Conservation (phyloP, 345 rosid genomes). For the Litchi chinensis region DNA sequence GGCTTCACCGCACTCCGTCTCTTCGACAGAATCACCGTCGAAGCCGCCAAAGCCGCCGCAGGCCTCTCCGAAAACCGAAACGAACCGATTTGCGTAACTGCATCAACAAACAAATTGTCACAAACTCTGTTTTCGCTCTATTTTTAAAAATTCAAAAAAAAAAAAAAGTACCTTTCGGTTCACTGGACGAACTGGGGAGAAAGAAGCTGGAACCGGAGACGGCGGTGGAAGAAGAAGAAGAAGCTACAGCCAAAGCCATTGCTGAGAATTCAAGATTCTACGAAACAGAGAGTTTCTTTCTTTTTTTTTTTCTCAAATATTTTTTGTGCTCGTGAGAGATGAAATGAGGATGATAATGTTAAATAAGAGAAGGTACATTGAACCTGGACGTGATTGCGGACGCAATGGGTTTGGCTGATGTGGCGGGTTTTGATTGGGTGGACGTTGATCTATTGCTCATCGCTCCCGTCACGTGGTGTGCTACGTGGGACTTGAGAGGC, state of each 20-base stretch:
- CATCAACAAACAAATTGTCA: constrained; percentile 7
- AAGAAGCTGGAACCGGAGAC: constrained; percentile 41
- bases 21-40: constrained; percentile 36
- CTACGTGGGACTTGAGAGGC: not conserved
- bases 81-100: constrained; percentile 63
- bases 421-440: constrained; percentile 33
- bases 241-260: constrained; percentile 49
- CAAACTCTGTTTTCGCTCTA: not conserved
- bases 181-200: constrained; percentile 36
- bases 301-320: not conserved
- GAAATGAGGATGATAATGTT: constrained; percentile 16
- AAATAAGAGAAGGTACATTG: constrained; percentile 56
- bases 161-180: constrained; percentile 43
- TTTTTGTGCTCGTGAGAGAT: not conserved
- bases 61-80: constrained; percentile 49
- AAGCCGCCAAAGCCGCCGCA: constrained; percentile 29
- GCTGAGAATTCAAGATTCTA: not conserved
- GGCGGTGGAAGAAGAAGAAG: constrained; percentile 51
- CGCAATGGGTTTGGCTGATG: constrained; percentile 17
- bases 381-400: constrained; percentile 48
- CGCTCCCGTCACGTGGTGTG: constrained; percentile 19
- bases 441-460: not conserved
- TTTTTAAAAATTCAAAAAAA: not conserved
- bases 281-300: not conserved
- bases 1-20: constrained; percentile 50